Evolutionary conservation across 1,139 yeast species (phyloP).

Genomic region (Saccharomyces hybrid): DNA sequence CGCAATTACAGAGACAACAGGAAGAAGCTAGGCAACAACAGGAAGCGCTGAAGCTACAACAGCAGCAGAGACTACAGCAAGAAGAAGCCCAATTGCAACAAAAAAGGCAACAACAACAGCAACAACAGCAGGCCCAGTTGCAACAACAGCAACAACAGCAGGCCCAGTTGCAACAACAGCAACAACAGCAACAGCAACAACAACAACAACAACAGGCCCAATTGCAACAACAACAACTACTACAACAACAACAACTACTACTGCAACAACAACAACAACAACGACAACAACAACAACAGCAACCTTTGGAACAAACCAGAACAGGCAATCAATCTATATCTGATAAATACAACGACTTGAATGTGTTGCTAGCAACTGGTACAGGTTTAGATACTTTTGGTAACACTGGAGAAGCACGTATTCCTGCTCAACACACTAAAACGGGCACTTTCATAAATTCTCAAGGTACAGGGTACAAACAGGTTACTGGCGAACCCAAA

Average conservation of each 20-base stretch:
- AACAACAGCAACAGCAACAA: too few relatives aligned
- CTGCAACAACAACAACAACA: too few relatives aligned
- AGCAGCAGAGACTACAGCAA: too few relatives aligned
- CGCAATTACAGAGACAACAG: constrained; percentile 1
- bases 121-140: too few relatives aligned
- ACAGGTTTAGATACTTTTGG: constrained; percentile 94
- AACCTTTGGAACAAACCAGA: constrained; percentile 35
- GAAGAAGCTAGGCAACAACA: constrained; percentile 9
- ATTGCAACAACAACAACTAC: too few relatives aligned
- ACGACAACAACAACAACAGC: constrained; percentile 15
- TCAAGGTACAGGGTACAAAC: constrained; percentile 72
- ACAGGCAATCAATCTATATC: constrained; percentile 41
- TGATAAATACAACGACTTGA: constrained; percentile 61
- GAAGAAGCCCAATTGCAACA: too few relatives aligned
- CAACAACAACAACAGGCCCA: too few relatives aligned
- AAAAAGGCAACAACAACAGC: too few relatives aligned
- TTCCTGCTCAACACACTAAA: constrained; percentile 86
- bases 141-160: too few relatives aligned
- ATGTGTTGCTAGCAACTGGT: constrained; percentile 73
- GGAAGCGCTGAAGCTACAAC: too few relatives aligned
- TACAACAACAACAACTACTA: too few relatives aligned
- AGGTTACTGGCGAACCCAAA: constrained; percentile 37
- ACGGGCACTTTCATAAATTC: constrained; percentile 74
- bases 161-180: too few relatives aligned
- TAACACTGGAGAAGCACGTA: constrained; percentile 77